These are phyloP conservation scores for Bothriochloa decipiens DNA, from an alignment of 176 grass and related monocot species.

Conservation along the genomic window DNA sequence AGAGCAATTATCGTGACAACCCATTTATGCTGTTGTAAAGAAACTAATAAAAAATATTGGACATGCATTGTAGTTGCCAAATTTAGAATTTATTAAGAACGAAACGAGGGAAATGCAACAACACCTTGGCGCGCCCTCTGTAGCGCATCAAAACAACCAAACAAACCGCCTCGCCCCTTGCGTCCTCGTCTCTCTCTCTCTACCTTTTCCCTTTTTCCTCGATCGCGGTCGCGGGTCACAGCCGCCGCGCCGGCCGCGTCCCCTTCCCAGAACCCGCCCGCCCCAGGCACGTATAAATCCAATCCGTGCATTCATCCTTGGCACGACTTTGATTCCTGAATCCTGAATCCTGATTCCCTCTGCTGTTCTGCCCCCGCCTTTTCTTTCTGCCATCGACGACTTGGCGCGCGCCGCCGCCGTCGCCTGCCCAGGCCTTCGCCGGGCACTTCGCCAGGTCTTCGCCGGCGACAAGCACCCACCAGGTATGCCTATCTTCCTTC, in stretches of 20 bases:
- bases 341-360: neutral
- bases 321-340: neutral
- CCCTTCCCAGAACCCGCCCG: neutral
- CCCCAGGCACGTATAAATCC: neutral
- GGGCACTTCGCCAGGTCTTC: neutral
- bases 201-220: neutral
- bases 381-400: neutral
- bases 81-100: no score
- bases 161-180: neutral
- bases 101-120: no score
- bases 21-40: no score
- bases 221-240: neutral
- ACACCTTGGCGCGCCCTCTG: neutral
- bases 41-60: no score
- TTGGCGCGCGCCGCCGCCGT: neutral
- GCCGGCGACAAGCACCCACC: neutral
- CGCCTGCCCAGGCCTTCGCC: neutral
- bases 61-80: no score
- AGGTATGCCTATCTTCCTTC: neutral
- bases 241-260: slow-evolving; percentile 3
- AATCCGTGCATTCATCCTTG: neutral
- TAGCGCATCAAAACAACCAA: neutral
- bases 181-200: neutral
- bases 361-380: neutral
- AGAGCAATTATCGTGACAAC: no score